Conservation (phyloP, 257 asterid genomes). For the Solanum neorickii region DNA sequence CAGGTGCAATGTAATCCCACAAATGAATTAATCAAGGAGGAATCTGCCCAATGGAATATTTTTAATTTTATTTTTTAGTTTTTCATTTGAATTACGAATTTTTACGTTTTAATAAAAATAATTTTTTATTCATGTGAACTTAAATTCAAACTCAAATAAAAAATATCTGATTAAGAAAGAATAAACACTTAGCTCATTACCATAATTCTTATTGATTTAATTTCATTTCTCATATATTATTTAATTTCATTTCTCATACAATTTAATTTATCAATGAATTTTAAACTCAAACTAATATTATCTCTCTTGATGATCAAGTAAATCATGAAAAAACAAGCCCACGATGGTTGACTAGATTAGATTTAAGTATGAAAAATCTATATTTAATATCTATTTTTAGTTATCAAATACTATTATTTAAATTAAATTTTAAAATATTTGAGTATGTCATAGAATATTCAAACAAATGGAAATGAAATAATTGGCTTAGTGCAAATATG, state of each 20-base stretch:
- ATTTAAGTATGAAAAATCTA: not conserved
- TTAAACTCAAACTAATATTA: not conserved
- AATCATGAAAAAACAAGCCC: not conserved
- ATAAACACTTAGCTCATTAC: rapidly evolving
- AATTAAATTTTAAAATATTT: not conserved
- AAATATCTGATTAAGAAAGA: rapidly evolving
- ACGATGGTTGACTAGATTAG: not conserved
- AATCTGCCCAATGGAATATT: not conserved
- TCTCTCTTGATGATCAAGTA: not conserved
- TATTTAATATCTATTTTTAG: not conserved
- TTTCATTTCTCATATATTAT: not conserved
- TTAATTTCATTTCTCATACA: too few relatives aligned
- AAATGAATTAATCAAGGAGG: not conserved
- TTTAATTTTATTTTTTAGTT: not conserved
- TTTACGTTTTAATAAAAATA: not conserved
- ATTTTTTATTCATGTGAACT: not conserved
- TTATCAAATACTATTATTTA: not conserved
- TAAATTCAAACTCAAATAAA: not conserved
- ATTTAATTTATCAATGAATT: too few relatives aligned
- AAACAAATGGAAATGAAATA: not conserved
- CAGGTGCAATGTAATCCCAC: not conserved
- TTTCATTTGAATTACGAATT: not conserved
- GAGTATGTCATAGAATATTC: not conserved
- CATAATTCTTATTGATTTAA: not conserved
- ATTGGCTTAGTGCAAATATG: not conserved